A percentile compares a stretch with the other conserved stretches of the same genome.
Evolutionary conservation across 257 asterid genomes (phyloP).

Genomic region (Salvia rosmarinus): DNA sequence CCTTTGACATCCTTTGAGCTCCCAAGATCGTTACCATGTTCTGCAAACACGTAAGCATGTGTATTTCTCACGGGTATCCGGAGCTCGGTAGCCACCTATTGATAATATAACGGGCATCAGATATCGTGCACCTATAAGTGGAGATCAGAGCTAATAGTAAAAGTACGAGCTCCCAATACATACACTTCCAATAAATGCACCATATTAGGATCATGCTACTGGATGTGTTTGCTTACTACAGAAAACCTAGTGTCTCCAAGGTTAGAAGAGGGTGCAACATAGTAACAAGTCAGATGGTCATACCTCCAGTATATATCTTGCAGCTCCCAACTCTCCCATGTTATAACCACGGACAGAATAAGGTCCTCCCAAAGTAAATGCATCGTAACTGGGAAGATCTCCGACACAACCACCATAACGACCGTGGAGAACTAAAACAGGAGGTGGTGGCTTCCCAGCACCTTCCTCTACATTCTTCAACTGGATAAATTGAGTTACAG

Average conservation of each 20-base stretch:
- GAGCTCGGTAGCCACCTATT: constrained; percentile 85
- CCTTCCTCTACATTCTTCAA: constrained; percentile 92
- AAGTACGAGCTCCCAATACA: background rate
- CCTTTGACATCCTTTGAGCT: constrained; percentile 93
- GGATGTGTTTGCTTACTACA: background rate
- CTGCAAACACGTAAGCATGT: constrained; percentile 85
- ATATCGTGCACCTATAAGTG: background rate
- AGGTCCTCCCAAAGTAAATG: constrained; percentile 97
- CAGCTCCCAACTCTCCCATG: constrained; percentile 99
- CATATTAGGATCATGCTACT: no score
- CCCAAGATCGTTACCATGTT: constrained; percentile 95
- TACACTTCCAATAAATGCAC: background rate
- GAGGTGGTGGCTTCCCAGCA: constrained; percentile 87
- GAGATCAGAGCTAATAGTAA: no score
- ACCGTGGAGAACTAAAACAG: constrained; percentile 91
- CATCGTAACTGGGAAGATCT: constrained; percentile 96
- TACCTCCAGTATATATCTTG: constrained; percentile 91
- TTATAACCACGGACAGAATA: constrained; percentile 94
- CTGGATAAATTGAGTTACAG: constrained; percentile 74
- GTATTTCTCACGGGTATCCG: constrained; percentile 84
- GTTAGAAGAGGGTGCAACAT: background rate
- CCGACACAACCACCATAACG: constrained; percentile 98
- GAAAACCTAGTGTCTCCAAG: background rate
- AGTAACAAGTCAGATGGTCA: background rate
- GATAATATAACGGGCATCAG: constrained; percentile 30